These are phyloP conservation scores for Monosporascus sp. DNA, from an alignment of 2,329 filamentous ascomycete genomes.

Conservation along the genomic window DNA sequence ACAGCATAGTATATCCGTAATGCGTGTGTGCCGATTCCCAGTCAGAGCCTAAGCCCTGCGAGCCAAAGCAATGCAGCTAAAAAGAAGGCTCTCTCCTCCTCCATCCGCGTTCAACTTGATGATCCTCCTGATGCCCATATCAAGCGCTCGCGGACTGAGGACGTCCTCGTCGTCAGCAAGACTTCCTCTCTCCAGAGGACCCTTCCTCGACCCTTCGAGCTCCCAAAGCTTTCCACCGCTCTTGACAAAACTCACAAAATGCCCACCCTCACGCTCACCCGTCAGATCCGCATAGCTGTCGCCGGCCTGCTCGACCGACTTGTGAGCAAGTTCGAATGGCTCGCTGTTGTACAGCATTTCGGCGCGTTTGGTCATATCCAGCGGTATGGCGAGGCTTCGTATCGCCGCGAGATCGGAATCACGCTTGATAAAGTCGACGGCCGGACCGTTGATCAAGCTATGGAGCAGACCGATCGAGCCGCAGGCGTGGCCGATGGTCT, in stretches of 20 bases:
- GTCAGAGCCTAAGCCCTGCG: slow-evolving; percentile 11
- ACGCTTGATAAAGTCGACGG: slow-evolving; percentile 47
- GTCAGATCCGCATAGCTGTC: slow-evolving; percentile 61
- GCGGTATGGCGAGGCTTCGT: slow-evolving; percentile 55
- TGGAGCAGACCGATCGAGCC: slow-evolving; percentile 76
- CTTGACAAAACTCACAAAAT: slow-evolving; percentile 80
- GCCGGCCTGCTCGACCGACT: slow-evolving; percentile 61
- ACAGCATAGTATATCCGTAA: too few species aligned
- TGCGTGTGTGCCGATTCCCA: too few species aligned
- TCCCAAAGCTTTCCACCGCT: slow-evolving; percentile 66
- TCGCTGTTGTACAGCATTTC: slow-evolving; percentile 65
- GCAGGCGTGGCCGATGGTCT: slow-evolving; percentile 79
- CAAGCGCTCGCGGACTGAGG: slow-evolving; percentile 62
- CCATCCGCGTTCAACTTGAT: slow-evolving; percentile 31
- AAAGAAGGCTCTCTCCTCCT: slow-evolving; percentile 28
- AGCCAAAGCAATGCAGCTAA: slow-evolving; percentile 35
- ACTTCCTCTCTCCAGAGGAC: slow-evolving; percentile 62
- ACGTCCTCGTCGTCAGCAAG: slow-evolving; percentile 55
- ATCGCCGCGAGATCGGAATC: slow-evolving; percentile 53
- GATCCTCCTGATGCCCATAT: slow-evolving; percentile 47
- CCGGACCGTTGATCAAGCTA: slow-evolving; percentile 63
- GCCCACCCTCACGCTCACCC: slow-evolving; percentile 59
- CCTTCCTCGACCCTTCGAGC: slow-evolving; percentile 69
- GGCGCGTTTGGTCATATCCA: slow-evolving; percentile 58
- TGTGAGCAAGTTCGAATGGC: slow-evolving; percentile 68